Evolutionary conservation across 345 rosid species (phyloP).

Genomic region (Ailanthus altissimus): DNA sequence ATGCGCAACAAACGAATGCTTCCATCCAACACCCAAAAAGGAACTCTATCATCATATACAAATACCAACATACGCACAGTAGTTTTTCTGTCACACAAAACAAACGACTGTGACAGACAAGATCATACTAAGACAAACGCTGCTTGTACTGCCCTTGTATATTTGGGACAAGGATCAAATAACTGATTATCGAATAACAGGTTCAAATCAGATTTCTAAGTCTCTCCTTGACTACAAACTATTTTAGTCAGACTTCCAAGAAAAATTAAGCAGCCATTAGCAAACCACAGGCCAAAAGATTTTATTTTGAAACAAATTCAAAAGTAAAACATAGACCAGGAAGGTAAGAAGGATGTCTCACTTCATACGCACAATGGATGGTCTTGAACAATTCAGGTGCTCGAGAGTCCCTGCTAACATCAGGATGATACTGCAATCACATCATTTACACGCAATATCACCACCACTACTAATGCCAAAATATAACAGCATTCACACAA

Average conservation of each 20-base stretch:
- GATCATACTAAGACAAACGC: background rate
- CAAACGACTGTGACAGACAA: background rate
- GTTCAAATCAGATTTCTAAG: background rate
- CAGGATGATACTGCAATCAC: conserved; percentile 75
- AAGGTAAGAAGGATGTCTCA: conserved; percentile 38
- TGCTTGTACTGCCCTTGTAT: background rate
- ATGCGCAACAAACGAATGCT: background rate
- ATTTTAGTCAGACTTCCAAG: background rate
- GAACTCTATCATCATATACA: background rate
- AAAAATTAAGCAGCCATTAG: background rate
- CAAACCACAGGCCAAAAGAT: background rate
- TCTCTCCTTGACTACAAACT: conserved; percentile 2
- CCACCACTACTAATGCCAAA: background rate
- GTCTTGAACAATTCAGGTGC: conserved; percentile 80
- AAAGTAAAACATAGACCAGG: conserved; percentile 12
- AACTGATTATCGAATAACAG: background rate
- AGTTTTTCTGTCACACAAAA: background rate
- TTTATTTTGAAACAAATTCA: background rate
- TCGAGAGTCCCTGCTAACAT: conserved; percentile 71
- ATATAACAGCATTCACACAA: too few relatives aligned
- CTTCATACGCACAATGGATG: conserved; percentile 74
- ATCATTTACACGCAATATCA: conserved; percentile 22
- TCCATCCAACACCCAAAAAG: background rate
- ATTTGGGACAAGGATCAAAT: background rate
- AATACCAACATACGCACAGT: background rate